Percentiles rank a stretch among this genome's conserved stretches.
Evolutionary conservation across 257 asterid species (phyloP).

Genomic region (Rauvolfia tetraphylla): DNA sequence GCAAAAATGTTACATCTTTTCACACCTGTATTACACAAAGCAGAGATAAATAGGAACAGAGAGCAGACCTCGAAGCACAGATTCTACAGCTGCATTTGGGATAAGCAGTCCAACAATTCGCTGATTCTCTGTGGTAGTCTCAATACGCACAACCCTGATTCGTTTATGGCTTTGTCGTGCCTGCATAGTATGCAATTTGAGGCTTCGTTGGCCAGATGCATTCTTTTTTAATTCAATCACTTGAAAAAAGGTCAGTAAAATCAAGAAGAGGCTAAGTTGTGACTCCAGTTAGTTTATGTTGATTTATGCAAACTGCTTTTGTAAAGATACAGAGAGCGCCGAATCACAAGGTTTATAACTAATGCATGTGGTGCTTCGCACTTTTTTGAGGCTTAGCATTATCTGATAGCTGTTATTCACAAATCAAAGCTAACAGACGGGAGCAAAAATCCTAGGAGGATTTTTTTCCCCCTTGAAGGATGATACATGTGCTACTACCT

Average conservation of each 20-base stretch:
- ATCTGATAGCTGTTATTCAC: neutral
- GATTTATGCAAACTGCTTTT: neutral
- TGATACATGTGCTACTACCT: no score
- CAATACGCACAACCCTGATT: constrained; percentile 79
- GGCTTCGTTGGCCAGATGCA: neutral
- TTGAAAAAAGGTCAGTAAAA: neutral
- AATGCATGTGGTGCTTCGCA: neutral
- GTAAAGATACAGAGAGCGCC: neutral
- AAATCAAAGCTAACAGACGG: neutral
- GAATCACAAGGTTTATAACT: neutral
- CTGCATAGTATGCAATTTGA: constrained; percentile 33
- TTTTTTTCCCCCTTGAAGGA: no score
- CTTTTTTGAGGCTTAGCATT: neutral
- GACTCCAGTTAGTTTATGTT: neutral
- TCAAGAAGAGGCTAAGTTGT: neutral
- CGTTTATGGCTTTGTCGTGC: constrained; percentile 78
- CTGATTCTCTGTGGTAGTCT: constrained; percentile 76
- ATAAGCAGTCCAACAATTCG: constrained; percentile 85
- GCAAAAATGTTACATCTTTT: neutral
- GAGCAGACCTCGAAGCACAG: constrained; percentile 84
- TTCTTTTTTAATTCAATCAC: constrained; percentile 1
- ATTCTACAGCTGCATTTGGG: constrained; percentile 88
- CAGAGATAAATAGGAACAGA: neutral
- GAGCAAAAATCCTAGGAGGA: no score
- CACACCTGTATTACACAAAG: no score